Evolutionary conservation across 768 basidiomycete genomes (phyloP), one percentile per base, ranked within the genome.

Genomic region (Pleurotus sapidus): DNA sequence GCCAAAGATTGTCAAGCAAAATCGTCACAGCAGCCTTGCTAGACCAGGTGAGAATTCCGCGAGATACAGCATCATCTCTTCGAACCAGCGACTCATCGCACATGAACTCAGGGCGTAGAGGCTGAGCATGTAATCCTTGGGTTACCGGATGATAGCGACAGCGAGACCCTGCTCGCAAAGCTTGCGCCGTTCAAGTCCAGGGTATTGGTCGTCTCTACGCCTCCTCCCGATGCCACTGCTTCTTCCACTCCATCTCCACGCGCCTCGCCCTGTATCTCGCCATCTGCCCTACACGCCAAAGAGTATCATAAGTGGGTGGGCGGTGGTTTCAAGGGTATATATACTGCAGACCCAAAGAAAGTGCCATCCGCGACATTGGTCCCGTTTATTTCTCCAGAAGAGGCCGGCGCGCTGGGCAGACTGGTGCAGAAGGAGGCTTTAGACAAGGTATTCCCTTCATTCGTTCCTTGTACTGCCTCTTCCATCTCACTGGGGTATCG

Each of bases 311-410:
- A 24, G 14, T 54, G 51, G 51, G 42, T 39, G 3, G 42, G 38
- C 9, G 30, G 30, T 34, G 9, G 30, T 11, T 40, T 39, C 38
- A 54, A 54, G 14, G 51, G 51, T 9, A 40, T 54, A 38, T 54
- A 54, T 25, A 54, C 51, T 5, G 51, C 51, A n/a, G 51, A 54
- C 23, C 51, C 51, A 8, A 42, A 42, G 39, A 54, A 54, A 23
- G 23, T 54, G 5, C 51, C 51, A 12, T 54, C 51, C 51, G 51
- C 51, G 3, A 30, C 37, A 14, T 24, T 54, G 11, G 51, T 54
- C n/a, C 51, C 51, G 6, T 54, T 54, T 24, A 18, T 54, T 37
- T 54, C 51, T 3, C 51, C 51, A n/a, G 17, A 37, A 17, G 51
- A 54, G 42, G 51, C 51, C 23, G 38, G 20, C 18, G 51, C 38